Evolutionary conservation across 108 stramenopile genomes (phyloP), one percentile per base, ranked within the genome.

Genomic region (Chaetoceros muelleri): DNA sequence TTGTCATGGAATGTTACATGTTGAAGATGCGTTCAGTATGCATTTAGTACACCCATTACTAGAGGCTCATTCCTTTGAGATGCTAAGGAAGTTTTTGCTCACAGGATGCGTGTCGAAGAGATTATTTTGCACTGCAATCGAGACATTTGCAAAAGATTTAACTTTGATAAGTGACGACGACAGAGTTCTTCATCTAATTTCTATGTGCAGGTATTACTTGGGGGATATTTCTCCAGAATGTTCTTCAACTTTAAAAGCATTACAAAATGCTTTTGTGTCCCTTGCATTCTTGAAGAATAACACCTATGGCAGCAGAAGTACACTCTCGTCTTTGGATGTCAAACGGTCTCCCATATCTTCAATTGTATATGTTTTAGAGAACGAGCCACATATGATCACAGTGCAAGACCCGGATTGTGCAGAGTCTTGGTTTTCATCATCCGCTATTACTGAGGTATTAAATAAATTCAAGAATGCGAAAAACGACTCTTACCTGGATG

Each of bases 1-100:
- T 25, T 77, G 69, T 40, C 24, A 62, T 1, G 34, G 46, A 45
- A 16, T 30, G 22, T 48, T 50, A 26, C 61, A 53, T 52, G 28
- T 52, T 28, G 52, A 60, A 23, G 48, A 62, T 30, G 52, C 28
- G 45, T 10, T 69, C 21, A 67, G 67, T 24, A 53, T n/a, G 7
- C 5, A 55, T 24, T 1, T 76, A 16, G 26, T 65, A 48, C 53
- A 47, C 2, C 18, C 45, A 5, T 31, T 76, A 2, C 58, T 76
- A 10, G 45, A 45, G 21, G 54, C 24, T 3, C 62, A 65, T n/a
- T 60, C 40, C 3, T 76, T 76, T 24, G 28, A 17, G 0, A 20
- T 61, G 26, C 34, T 76, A 28, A 49, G 34, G 5, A 40, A 40
- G 34, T 40, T 40, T 40, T 40, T 40, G 5, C 5, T 40, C 13